phyloP scores from a whole-genome alignment of 768 basidiomycete species.

The Cubamyces sp. region DNA sequence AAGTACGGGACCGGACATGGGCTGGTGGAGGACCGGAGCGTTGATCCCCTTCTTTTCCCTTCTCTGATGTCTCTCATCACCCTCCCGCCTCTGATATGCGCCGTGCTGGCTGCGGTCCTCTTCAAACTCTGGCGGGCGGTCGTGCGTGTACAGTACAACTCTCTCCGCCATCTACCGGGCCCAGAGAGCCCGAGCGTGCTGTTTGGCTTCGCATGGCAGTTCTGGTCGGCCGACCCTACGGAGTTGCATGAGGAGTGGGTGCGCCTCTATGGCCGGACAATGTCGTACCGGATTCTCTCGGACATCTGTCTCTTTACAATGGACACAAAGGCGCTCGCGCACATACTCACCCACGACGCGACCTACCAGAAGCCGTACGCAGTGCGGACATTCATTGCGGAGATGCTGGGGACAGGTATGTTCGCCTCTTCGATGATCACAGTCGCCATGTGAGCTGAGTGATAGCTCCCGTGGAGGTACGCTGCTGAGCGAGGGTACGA shows the following conservation, averaged over 20 bases:
- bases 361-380: constrained; percentile 60
- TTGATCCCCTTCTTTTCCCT: constrained; percentile 9
- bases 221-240: constrained; percentile 11
- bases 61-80: constrained; percentile 10
- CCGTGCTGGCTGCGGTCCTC: constrained; percentile 14
- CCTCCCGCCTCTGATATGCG: constrained; percentile 8
- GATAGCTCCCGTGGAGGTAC: constrained; percentile 42
- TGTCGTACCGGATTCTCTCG: constrained; percentile 9
- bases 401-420: constrained; percentile 47
- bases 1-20: not conserved
- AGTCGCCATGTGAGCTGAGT: not conserved
- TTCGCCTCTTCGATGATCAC: constrained; percentile 2
- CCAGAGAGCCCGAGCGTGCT: not conserved
- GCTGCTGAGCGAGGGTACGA: constrained; percentile 44
- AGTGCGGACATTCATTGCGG: constrained; percentile 42
- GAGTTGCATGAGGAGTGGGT: constrained; percentile 17
- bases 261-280: constrained; percentile 8
- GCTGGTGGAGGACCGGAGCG: constrained; percentile 1
- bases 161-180: constrained; percentile 12
- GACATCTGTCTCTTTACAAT: constrained; percentile 28
- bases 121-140: not conserved
- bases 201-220: constrained; percentile 11
- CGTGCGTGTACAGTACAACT: not conserved
- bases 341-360: constrained; percentile 62
- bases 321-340: constrained; percentile 66